phyloP scores from a whole-genome alignment of 192 early-diverging fungal genomes.

The Coemansia sp. region DNA sequence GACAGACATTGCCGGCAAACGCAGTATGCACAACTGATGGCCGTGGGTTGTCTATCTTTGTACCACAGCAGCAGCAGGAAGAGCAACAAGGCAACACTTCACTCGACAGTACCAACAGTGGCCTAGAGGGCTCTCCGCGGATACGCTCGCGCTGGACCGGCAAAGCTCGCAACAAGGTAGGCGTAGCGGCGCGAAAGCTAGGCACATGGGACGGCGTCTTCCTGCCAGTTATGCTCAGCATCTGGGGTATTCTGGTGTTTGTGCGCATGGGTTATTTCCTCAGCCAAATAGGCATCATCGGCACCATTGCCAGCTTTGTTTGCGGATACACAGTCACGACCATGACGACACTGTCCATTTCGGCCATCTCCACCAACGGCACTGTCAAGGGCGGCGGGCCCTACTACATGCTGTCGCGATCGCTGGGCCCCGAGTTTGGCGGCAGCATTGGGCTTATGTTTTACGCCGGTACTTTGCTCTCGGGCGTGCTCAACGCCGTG shows the following conservation, averaged over 20 bases:
- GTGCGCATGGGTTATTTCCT: conserved; percentile 72
- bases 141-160: not conserved
- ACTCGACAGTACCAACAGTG: not conserved
- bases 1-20: not conserved
- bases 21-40: not conserved
- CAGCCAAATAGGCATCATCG: conserved; percentile 64
- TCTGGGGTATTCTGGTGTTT: conserved; percentile 75
- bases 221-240: conserved; percentile 65
- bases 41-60: not conserved
- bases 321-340: conserved; percentile 64
- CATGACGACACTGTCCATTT: conserved; percentile 67
- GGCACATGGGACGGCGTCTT: conserved; percentile 75
- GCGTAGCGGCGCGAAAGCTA: conserved; percentile 53
- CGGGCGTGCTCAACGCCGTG: conserved; percentile 64
- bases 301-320: conserved; percentile 63
- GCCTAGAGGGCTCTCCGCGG: not conserved
- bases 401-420: conserved; percentile 70
- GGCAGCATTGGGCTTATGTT: conserved; percentile 72
- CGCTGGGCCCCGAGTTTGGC: conserved; percentile 74
- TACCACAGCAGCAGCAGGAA: not conserved
- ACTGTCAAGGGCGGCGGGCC: conserved; percentile 69
- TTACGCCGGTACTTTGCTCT: conserved; percentile 62
- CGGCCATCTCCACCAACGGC: conserved; percentile 72
- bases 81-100: not conserved
- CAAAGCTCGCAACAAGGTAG: not conserved